A percentile compares a stretch with the other conserved stretches of the same genome.
Conservation (phyloP, 768 basidiomycete species). For the Xerocomus potaroensis region DNA sequence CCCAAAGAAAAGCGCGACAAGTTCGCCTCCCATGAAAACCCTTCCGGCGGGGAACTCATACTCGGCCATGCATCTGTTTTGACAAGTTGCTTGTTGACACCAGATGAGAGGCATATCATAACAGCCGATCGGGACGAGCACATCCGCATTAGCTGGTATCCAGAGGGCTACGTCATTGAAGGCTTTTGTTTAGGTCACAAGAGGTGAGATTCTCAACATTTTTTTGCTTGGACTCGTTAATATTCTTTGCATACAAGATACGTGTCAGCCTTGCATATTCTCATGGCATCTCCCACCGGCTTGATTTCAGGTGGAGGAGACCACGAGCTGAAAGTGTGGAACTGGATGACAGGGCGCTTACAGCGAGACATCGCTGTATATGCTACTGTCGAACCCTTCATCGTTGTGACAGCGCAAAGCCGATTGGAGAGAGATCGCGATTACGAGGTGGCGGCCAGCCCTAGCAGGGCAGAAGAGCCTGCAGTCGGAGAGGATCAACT, state of each 20-base stretch:
- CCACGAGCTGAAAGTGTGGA: conserved; percentile 68
- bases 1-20: conserved; percentile 31
- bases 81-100: conserved; percentile 64
- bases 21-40: conserved; percentile 61
- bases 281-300: conserved; percentile 36
- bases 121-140: conserved; percentile 96
- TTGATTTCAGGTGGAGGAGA: conserved; percentile 93
- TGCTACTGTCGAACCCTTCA: conserved; percentile 44
- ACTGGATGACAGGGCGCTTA: conserved; percentile 64
- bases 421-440: conserved; percentile 28
- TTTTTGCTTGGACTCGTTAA: neutral
- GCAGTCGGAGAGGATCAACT: no score
- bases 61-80: conserved; percentile 89
- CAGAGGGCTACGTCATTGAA: conserved; percentile 81
- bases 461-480: conserved; percentile 17
- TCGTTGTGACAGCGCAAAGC: conserved; percentile 32
- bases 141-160: conserved; percentile 87
- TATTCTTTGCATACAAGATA: conserved; percentile 46
- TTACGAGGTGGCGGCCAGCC: conserved; percentile 10
- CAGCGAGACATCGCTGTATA: conserved; percentile 50
- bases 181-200: conserved; percentile 81
- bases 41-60: conserved; percentile 63
- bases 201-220: conserved; percentile 44
- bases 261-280: conserved; percentile 78
- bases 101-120: conserved; percentile 70